A percentile compares a stretch with the other conserved stretches of the same genome.
Conservation (phyloP, 352 stramenopile species). For the Elongisporangium anandrum region DNA sequence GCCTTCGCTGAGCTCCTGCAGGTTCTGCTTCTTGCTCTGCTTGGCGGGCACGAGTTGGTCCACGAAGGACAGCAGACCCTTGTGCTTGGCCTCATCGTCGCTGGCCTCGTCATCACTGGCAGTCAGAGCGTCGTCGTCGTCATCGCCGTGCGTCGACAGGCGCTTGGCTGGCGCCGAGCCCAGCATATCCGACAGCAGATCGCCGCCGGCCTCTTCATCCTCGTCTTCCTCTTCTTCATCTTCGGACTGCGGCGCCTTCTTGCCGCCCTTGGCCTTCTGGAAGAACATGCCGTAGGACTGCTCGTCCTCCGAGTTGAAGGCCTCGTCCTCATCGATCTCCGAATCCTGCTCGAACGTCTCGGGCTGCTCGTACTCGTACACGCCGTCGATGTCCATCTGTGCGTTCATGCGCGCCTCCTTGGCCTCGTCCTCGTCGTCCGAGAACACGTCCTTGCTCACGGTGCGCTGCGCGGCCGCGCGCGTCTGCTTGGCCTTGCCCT, state of each 20-base stretch:
- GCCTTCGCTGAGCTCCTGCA: conserved; percentile 16
- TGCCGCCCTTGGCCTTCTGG: conserved; percentile 7
- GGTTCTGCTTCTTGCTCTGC: conserved; percentile 40
- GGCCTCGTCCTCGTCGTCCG: conserved; percentile 72
- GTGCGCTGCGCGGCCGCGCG: conserved; percentile 14
- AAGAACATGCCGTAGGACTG: conserved; percentile 87
- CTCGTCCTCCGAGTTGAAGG: conserved; percentile 94
- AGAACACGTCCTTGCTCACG: conserved; percentile 63
- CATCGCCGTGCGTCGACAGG: conserved; percentile 41
- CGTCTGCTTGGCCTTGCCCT: conserved; percentile 12
- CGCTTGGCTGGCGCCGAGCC: conserved; percentile 45
- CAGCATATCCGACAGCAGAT: conserved; percentile 74
- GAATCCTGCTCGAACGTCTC: conserved; percentile 86
- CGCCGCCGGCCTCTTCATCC: conserved; percentile 48
- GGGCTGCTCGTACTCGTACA: conserved; percentile 80
- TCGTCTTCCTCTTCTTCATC: conserved; percentile 35
- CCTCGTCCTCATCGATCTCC: conserved; percentile 92
- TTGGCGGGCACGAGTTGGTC: conserved; percentile 42
- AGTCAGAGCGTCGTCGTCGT: conserved; percentile 20
- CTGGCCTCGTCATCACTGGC: conserved; percentile 38
- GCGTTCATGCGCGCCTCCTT: conserved; percentile 59
- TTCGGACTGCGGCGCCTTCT: conserved; percentile 19
- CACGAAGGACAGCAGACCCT: conserved; percentile 44
- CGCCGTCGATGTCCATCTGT: conserved; percentile 71
- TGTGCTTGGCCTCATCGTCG: conserved; percentile 40